These are phyloP conservation scores for Hygrophila difformis DNA, from an alignment of 257 asterid genomes.

Conservation along the genomic window DNA sequence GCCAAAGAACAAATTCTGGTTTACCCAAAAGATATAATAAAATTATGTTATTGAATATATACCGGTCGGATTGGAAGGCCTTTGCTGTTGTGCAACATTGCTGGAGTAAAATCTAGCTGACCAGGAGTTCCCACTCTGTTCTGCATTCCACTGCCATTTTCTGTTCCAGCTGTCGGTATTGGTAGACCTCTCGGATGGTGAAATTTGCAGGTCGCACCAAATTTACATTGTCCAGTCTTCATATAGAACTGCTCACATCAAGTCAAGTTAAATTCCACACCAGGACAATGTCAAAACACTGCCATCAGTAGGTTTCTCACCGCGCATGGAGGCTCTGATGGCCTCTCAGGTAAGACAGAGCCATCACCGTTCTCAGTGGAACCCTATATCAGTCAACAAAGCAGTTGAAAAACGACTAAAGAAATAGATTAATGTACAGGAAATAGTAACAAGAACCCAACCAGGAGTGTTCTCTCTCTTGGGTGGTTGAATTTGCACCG, in stretches of 20 bases:
- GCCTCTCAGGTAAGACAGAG: slow-evolving; percentile 76
- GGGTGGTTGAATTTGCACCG: slow-evolving; percentile 98
- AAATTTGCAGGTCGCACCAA: slow-evolving; percentile 83
- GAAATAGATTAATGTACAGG: not conserved
- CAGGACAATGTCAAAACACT: not conserved
- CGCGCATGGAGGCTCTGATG: slow-evolving; percentile 88
- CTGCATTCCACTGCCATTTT: slow-evolving; percentile 30
- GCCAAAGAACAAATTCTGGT: not conserved
- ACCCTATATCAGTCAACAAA: slow-evolving; percentile 40
- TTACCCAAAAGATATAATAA: not conserved
- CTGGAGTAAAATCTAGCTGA: slow-evolving; percentile 45
- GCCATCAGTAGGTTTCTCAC: slow-evolving; percentile 15
- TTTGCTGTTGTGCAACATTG: slow-evolving; percentile 65
- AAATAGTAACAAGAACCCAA: slow-evolving; percentile 22
- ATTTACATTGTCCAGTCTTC: slow-evolving; percentile 93
- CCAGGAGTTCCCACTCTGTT: slow-evolving; percentile 15
- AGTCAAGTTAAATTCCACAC: not conserved
- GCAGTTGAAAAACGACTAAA: not conserved
- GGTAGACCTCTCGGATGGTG: slow-evolving; percentile 87
- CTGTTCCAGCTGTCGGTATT: slow-evolving; percentile 38
- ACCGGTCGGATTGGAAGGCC: slow-evolving; percentile 95
- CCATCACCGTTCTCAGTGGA: slow-evolving; percentile 36
- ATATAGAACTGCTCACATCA: slow-evolving; percentile 66
- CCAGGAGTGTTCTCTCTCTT: slow-evolving; percentile 40
- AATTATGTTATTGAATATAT: slow-evolving; percentile 11